Conservation (phyloP, 176 grass and related monocot genomes). For the Raddia distichophylla region DNA sequence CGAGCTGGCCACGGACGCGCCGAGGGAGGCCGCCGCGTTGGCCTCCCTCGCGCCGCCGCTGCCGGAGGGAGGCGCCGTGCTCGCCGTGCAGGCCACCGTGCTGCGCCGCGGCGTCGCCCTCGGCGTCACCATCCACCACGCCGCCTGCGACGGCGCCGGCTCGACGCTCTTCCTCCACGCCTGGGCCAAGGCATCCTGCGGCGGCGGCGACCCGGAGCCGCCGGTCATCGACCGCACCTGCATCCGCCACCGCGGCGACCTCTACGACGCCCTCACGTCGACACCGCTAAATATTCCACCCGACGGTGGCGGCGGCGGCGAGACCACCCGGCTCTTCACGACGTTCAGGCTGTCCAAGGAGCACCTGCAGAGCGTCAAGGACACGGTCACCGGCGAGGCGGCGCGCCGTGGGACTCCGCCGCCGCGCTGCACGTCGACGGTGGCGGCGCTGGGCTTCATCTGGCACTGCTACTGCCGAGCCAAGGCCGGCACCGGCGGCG, state of each 20-base stretch:
- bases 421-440: slow-evolving; percentile 39
- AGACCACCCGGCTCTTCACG: not conserved
- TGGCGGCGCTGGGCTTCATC: slow-evolving; percentile 21
- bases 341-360: slow-evolving; percentile 26
- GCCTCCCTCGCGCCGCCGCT: slow-evolving; percentile 21
- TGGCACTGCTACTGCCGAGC: slow-evolving; percentile 24
- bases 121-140: slow-evolving; percentile 42
- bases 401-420: not conserved
- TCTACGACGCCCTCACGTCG: not conserved
- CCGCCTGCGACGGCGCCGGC: slow-evolving; percentile 35
- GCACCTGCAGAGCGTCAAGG: slow-evolving; percentile 29
- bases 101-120: slow-evolving; percentile 42
- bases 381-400: not conserved
- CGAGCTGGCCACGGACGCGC: not conserved
- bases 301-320: not conserved
- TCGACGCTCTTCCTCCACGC: slow-evolving; percentile 45
- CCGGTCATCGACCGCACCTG: slow-evolving; percentile 32
- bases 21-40: slow-evolving; percentile 34
- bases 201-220: not conserved
- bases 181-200: slow-evolving; percentile 20
- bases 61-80: not conserved
- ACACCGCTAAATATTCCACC: no score
- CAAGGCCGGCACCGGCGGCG: not conserved
- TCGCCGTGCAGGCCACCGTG: slow-evolving; percentile 49
- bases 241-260: slow-evolving; percentile 17